These are phyloP conservation scores for Geopyxis carbonaria DNA, from an alignment of 495 filamentous ascomycete genomes.

Conservation along the genomic window DNA sequence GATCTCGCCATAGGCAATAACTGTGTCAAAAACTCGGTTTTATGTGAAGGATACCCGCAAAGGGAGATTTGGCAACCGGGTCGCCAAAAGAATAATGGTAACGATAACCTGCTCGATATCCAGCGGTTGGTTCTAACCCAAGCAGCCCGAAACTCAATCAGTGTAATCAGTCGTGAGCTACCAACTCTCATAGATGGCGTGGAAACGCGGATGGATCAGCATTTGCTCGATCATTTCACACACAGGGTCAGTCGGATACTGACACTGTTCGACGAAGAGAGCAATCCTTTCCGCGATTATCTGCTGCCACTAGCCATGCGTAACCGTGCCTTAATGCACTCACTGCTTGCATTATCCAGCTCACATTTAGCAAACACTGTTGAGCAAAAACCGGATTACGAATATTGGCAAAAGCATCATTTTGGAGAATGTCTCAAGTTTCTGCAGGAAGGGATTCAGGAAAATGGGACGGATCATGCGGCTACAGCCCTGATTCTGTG, in stretches of 20 bases:
- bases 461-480: constrained; percentile 36
- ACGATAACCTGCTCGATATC: constrained; percentile 11
- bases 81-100: constrained; percentile 24
- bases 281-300: constrained; percentile 79
- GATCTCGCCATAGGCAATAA: constrained; percentile 44
- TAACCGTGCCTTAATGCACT: constrained; percentile 82
- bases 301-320: constrained; percentile 70
- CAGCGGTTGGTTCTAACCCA: background rate
- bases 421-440: constrained; percentile 40
- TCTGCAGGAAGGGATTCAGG: constrained; percentile 31
- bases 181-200: constrained; percentile 70
- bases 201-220: constrained; percentile 66
- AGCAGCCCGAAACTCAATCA: background rate
- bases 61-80: constrained; percentile 60
- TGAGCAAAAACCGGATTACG: constrained; percentile 29
- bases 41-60: constrained; percentile 85
- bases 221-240: constrained; percentile 77
- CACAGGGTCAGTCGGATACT: constrained; percentile 63
- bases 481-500: constrained; percentile 76
- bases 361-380: constrained; percentile 52
- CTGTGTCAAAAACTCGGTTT: constrained; percentile 84
- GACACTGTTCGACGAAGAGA: constrained; percentile 66
- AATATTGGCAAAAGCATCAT: constrained; percentile 41
- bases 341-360: constrained; percentile 68
- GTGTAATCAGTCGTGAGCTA: constrained; percentile 26